phyloP scores from a whole-genome alignment of 75 land plant species.

The Larix kaempferi region DNA sequence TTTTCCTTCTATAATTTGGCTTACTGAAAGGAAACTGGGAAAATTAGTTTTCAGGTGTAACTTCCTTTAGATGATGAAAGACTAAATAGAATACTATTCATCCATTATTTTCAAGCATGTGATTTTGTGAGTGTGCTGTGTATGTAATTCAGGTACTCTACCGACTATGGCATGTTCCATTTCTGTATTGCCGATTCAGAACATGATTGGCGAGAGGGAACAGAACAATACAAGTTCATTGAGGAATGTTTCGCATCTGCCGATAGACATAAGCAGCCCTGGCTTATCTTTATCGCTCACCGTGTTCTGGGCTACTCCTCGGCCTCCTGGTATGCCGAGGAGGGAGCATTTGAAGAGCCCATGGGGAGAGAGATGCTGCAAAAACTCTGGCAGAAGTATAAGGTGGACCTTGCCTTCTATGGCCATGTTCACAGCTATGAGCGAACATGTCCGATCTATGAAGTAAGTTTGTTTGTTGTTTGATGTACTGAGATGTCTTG shows the following conservation, averaged over 20 bases:
- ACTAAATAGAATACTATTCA: too few relatives aligned
- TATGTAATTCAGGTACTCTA: constrained; percentile 59
- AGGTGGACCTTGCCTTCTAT: constrained; percentile 84
- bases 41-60: too few relatives aligned
- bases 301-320: constrained; percentile 94
- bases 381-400: constrained; percentile 92
- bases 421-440: constrained; percentile 96
- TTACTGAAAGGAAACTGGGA: too few relatives aligned
- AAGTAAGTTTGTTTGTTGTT: constrained; percentile 33
- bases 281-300: constrained; percentile 94
- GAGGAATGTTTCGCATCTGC: constrained; percentile 84
- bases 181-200: constrained; percentile 95
- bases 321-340: constrained; percentile 42
- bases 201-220: constrained; percentile 90
- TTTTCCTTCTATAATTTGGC: too few relatives aligned
- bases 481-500: too few relatives aligned
- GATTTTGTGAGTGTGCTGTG: too few relatives aligned
- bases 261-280: constrained; percentile 92
- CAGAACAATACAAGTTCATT: constrained; percentile 84
- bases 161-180: constrained; percentile 88
- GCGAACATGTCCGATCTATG: constrained; percentile 89
- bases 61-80: too few relatives aligned
- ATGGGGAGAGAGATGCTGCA: constrained; percentile 90
- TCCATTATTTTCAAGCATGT: too few relatives aligned
- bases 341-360: constrained; percentile 87